Base-by-base conservation (phyloP, 1,139 yeast species). In the Candida pseudoviswanathii region DNA sequence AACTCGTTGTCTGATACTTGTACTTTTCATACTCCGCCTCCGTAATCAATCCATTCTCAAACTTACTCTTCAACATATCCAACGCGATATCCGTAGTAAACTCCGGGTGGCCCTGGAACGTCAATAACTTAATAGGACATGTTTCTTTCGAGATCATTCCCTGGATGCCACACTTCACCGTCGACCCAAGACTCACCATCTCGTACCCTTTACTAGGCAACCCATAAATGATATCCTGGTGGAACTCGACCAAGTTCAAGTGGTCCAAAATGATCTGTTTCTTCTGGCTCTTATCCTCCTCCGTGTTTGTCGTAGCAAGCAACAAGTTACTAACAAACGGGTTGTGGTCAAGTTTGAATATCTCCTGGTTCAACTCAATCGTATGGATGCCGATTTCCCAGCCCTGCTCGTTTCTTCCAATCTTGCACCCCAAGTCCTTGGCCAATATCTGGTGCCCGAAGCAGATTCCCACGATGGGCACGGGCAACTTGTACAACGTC, bases 91-190 rank as follows among this genome's bases (percentile, higher is more conserved):
- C 76, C 1, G 74, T 67, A 27, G 72, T 63, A 59, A 88, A 90
- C 63, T 91, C 97, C 0, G 97, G 97, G 61, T 91, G 97, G 0
- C 97, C 97, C 64, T 91, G 97, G 58, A 89, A 81, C 0, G 95
- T 81, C 41, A 89, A 68, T 3, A 85, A 51, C 46, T 73, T 72
- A 22, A 71, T 42, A 5, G 40, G 45, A 43, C 45, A 36, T 8
- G 32, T 31, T 4, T 46, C 41, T 10, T 33, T 27, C 54, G 80
- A 82, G 55, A 76, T 54, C 30, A 81, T 51, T 44, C 96, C 88
- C 61, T 91, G 97, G 33, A 82, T 68, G 1, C 67, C 61, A 55
- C 95, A 85, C 44, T 68, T 72, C 0, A 71, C 67, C 8, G 86
- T 80, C 4, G 78, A 66, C 1, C 90, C 89, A 56, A 84, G 62